Base-by-base conservation (phyloP, 169 alveolate species). In the Plasmodium gaboni region DNA sequence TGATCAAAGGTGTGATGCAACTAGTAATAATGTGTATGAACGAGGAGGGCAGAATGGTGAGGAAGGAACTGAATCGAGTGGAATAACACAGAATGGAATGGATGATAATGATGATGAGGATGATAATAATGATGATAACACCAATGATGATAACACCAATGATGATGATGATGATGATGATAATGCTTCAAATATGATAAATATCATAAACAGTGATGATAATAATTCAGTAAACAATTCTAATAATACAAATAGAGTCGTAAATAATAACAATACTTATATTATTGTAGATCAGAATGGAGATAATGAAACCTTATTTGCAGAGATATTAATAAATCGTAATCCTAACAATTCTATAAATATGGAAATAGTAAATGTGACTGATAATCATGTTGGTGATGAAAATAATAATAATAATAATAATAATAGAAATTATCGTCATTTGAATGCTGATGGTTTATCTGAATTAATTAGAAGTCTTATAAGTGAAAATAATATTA, bases 251-350 rank as follows among this genome's bases (percentile, higher is more conserved):
- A 28, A 17, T 15, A 17, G 12, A 50, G 3, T 22, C 7, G 0
- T 7, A 22, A 70, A 15, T 17, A 63, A 63, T 53, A 74, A 38
- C 13, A 74, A 61, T 51, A 74, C 88, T n/a, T 74, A 74, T 53
- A 74, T 74, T 2, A 74, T 74, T 12, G 88, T 74, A 7, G 88
- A 74, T 50, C 74, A 74, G 17, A 74, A 74, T 17, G 74, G 88
- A 12, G 88, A 74, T 10, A 74, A 74, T 32, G 88, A 74, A 74
- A 74, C 88, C 1, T 38, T 78, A 17, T 78, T 78, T 57, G 76
- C 89, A 5, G 89, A 78, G 38, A 78, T 78, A 48, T 50, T 78
- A 51, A 67, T 64, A 12, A 78, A 70, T 24, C 15, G 78, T 19
- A 65, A 67, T 26, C 71, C 63, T 12, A 68, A 65, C 10, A 65